phyloP scores from a whole-genome alignment of 179 eudicot species.

The Dionaea muscipula region DNA sequence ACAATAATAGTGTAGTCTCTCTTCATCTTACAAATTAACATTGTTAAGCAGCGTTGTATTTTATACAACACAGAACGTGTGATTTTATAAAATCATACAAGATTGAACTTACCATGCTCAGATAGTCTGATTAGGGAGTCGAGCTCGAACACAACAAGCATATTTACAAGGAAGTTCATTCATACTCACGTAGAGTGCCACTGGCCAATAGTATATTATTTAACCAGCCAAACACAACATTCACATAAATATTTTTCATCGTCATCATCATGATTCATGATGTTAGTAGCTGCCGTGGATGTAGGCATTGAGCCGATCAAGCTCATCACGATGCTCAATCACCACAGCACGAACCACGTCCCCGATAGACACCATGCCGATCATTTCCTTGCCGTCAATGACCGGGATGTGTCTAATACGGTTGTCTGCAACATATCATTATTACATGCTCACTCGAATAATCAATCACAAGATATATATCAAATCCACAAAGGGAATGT shows the following conservation, averaged over 20 bases:
- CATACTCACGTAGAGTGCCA: too few relatives aligned
- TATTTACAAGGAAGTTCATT: too few relatives aligned
- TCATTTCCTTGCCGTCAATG: conserved; percentile 49
- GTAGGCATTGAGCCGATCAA: conserved; percentile 77
- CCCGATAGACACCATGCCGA: conserved; percentile 98
- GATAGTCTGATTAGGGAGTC: too few relatives aligned
- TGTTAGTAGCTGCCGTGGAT: conserved; percentile 90
- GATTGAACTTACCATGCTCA: too few relatives aligned
- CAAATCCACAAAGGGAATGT: background rate
- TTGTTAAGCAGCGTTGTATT: too few relatives aligned
- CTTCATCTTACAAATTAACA: too few relatives aligned
- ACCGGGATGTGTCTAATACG: conserved; percentile 99
- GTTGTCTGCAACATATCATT: conserved; percentile 59
- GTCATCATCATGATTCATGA: conserved; percentile 37
- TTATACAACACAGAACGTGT: too few relatives aligned
- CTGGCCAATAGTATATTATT: too few relatives aligned
- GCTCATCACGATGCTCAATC: conserved; percentile 80
- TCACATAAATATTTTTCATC: background rate
- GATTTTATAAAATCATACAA: too few relatives aligned
- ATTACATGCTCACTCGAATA: background rate
- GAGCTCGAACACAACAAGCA: too few relatives aligned
- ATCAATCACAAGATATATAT: background rate
- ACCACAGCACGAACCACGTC: conserved; percentile 98
- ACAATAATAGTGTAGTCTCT: too few relatives aligned
- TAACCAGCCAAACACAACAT: too few relatives aligned